A percentile compares a stretch with the other conserved stretches of the same genome.
Evolutionary conservation across 2,329 filamentous ascomycete genomes (phyloP).

Genomic region (Coniochaeta sp.): DNA sequence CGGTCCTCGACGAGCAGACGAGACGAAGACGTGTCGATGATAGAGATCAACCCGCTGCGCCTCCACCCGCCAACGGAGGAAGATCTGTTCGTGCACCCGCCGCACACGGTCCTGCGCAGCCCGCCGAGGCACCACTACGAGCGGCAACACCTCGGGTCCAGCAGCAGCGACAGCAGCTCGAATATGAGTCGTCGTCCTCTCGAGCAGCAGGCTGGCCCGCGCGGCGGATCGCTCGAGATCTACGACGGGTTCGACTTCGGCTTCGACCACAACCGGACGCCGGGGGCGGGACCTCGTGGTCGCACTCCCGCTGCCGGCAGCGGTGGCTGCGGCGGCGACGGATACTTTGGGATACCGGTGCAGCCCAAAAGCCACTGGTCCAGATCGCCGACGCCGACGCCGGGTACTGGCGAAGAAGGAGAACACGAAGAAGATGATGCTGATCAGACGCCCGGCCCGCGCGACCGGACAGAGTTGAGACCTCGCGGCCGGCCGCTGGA

Average conservation of each 20-base stretch:
- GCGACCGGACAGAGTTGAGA: neutral
- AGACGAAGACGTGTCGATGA: neutral
- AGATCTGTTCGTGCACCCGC: neutral
- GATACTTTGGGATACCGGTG: neutral
- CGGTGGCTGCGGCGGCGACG: neutral
- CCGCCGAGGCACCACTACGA: neutral
- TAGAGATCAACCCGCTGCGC: neutral
- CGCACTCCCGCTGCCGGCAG: neutral
- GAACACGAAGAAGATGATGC: neutral
- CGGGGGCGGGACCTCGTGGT: neutral
- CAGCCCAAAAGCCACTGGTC: neutral
- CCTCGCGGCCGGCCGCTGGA: neutral
- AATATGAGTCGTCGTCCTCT: neutral
- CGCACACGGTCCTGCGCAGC: neutral
- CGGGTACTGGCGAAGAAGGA: neutral
- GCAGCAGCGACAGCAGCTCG: neutral
- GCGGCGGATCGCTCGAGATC: neutral
- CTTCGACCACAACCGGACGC: neutral
- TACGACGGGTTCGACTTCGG: constrained; percentile 1
- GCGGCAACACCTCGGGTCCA: neutral
- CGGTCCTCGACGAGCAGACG: neutral
- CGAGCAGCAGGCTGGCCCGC: neutral
- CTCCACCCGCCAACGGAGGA: neutral
- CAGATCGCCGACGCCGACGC: neutral
- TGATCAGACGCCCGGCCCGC: neutral